A percentile compares a stretch with the other conserved stretches of the same genome.
These are phyloP conservation scores for Pharnaceum exiguum DNA, from an alignment of 148 eudicot species.

Conservation along the genomic window DNA sequence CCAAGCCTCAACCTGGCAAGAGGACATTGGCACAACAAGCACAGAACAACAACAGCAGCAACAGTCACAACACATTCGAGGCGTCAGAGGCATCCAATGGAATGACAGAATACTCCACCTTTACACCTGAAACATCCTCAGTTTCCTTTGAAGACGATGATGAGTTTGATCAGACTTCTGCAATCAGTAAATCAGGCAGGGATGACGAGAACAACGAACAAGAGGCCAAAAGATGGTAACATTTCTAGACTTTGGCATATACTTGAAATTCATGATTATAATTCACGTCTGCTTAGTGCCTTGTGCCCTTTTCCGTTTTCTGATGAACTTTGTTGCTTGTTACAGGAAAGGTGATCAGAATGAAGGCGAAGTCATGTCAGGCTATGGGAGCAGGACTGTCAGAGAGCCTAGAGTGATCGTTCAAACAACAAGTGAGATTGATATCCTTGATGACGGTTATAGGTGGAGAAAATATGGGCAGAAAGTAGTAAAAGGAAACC, in stretches of 20 bases:
- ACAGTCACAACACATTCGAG: slow-evolving; percentile 5
- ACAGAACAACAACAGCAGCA: slow-evolving; percentile 7
- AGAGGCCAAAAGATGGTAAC: slow-evolving; percentile 76
- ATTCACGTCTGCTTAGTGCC: neutral
- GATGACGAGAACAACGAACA: slow-evolving; percentile 58
- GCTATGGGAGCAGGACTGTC: slow-evolving; percentile 56
- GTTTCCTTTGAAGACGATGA: slow-evolving; percentile 59
- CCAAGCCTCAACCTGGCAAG: slow-evolving; percentile 62
- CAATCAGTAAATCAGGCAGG: slow-evolving; percentile 45
- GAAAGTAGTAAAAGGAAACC: slow-evolving; percentile 85
- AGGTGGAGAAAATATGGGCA: slow-evolving; percentile 88
- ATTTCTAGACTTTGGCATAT: neutral
- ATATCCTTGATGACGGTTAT: slow-evolving; percentile 75
- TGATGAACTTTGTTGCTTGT: slow-evolving; percentile 7
- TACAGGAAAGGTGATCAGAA: slow-evolving; percentile 69
- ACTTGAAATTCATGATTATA: neutral
- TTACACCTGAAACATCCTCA: slow-evolving; percentile 66
- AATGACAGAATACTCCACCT: slow-evolving; percentile 27
- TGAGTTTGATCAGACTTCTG: slow-evolving; percentile 59
- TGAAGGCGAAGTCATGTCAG: slow-evolving; percentile 64
- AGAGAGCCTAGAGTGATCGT: slow-evolving; percentile 76
- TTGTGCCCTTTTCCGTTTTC: neutral
- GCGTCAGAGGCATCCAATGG: slow-evolving; percentile 15
- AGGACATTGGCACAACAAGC: slow-evolving; percentile 21
- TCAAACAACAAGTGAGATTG: slow-evolving; percentile 83